phyloP scores from a whole-genome alignment of 306 rosid species.

The Cicer bijugum region DNA sequence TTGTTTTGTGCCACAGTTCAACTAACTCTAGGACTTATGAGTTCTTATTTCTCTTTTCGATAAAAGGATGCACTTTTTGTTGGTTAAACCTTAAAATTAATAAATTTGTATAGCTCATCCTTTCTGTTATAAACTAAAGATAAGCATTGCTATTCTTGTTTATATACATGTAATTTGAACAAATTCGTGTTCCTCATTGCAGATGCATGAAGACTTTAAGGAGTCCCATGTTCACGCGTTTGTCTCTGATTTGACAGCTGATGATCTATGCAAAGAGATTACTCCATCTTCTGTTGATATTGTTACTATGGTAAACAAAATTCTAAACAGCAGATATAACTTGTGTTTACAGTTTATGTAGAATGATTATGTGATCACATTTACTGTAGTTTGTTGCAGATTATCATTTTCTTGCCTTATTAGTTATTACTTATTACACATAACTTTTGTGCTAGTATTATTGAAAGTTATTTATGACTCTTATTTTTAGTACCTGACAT shows the following conservation, averaged over 20 bases:
- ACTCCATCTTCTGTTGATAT: conserved; percentile 77
- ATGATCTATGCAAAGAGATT: conserved; percentile 72
- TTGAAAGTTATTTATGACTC: conserved; percentile 37
- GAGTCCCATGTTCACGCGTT: conserved; percentile 75
- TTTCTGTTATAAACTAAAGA: conserved; percentile 18
- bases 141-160: neutral
- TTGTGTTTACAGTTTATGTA: conserved; percentile 30
- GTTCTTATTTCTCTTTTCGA: conserved; percentile 19
- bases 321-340: conserved; percentile 34
- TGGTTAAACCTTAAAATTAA: neutral
- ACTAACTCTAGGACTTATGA: conserved; percentile 19
- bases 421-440: neutral
- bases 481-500: conserved; percentile 62
- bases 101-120: conserved; percentile 33
- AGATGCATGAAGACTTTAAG: conserved; percentile 77
- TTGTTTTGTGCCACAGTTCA: conserved; percentile 11
- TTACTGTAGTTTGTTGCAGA: conserved; percentile 33
- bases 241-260: conserved; percentile 85
- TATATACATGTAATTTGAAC: conserved; percentile 21
- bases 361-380: conserved; percentile 16
- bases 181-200: conserved; percentile 44
- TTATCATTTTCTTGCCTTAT: conserved; percentile 20
- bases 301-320: conserved; percentile 79
- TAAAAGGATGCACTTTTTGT: conserved; percentile 21
- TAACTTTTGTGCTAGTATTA: conserved; percentile 36